Evolutionary conservation across 2,329 filamentous ascomycete genomes (phyloP).

Genomic region (Rutstroemia sp.): DNA sequence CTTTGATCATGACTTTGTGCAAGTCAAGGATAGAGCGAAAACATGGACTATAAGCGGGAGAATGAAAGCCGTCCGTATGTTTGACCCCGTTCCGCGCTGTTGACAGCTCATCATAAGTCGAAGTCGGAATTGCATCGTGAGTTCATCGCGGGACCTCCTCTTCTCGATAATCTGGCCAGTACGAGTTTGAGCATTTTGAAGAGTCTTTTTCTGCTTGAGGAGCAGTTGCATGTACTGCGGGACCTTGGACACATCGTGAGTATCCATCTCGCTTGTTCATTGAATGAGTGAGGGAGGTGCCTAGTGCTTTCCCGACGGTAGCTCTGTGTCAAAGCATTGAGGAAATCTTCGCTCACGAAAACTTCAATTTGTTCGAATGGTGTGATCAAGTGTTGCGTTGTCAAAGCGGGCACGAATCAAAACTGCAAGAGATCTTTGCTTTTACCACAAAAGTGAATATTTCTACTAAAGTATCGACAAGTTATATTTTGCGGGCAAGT

Average conservation of each 20-base stretch:
- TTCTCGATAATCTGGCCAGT: slow-evolving; percentile 1
- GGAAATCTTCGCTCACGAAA: too few relatives aligned
- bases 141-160: neutral
- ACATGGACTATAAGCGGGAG: slow-evolving; percentile 8
- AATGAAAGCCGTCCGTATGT: slow-evolving; percentile 4
- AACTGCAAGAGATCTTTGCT: too few relatives aligned
- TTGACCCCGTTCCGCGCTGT: neutral
- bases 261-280: slow-evolving; percentile 5
- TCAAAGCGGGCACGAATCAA: too few relatives aligned
- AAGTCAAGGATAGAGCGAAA: slow-evolving; percentile 11
- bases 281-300: too few relatives aligned
- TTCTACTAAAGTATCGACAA: too few relatives aligned
- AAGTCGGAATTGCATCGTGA: neutral
- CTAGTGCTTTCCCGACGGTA: too few relatives aligned
- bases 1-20: slow-evolving; percentile 15
- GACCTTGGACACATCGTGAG: slow-evolving; percentile 6
- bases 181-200: slow-evolving; percentile 3
- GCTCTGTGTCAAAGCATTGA: too few relatives aligned
- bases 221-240: neutral
- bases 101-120: neutral
- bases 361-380: too few relatives aligned
- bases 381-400: too few relatives aligned
- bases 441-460: too few relatives aligned
- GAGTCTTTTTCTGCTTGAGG: neutral
- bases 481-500: too few relatives aligned